phyloP scores from a whole-genome alignment of 345 rosid species.

The Hevea brasiliensis region DNA sequence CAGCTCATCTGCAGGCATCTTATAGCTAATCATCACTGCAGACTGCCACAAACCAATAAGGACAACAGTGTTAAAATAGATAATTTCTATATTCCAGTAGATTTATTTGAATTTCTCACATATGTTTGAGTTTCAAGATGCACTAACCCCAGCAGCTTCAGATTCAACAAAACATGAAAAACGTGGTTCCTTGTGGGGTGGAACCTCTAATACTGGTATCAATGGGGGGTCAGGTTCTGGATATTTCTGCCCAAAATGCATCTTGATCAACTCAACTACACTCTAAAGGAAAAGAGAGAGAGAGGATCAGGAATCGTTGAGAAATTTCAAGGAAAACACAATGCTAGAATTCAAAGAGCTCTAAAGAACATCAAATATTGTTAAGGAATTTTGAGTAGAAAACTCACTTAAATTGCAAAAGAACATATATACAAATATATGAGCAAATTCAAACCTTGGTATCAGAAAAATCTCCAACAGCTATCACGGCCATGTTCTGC shows the following conservation, averaged over 20 bases:
- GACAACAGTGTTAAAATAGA: constrained; percentile 17
- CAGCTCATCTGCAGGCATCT: constrained; percentile 62
- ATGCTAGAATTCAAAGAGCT: background rate
- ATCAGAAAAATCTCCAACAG: constrained; percentile 91
- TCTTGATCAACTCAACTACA: constrained; percentile 81
- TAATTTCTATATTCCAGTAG: background rate
- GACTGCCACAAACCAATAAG: constrained; percentile 55
- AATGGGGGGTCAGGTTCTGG: constrained; percentile 43
- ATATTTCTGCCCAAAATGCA: constrained; percentile 62
- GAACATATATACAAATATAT: background rate
- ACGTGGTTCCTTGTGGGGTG: constrained; percentile 73
- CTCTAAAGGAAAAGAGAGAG: constrained; percentile 35
- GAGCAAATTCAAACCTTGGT: constrained; percentile 59
- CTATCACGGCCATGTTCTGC: constrained; percentile 84
- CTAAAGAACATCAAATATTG: constrained; percentile 10
- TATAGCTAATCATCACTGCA: constrained; percentile 84
- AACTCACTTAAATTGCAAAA: background rate
- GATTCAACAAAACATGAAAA: constrained; percentile 84
- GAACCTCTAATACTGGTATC: constrained; percentile 64
- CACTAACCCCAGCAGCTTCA: constrained; percentile 91
- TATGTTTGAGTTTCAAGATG: background rate
- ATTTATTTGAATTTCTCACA: background rate
- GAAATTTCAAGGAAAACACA: background rate
- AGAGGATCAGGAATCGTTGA: constrained; percentile 19
- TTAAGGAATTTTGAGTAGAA: constrained; percentile 15